A percentile compares a stretch with the other conserved stretches of the same genome.
phyloP scores from a whole-genome alignment of 78 protist genomes.

The Dictyostelium intermedium region DNA sequence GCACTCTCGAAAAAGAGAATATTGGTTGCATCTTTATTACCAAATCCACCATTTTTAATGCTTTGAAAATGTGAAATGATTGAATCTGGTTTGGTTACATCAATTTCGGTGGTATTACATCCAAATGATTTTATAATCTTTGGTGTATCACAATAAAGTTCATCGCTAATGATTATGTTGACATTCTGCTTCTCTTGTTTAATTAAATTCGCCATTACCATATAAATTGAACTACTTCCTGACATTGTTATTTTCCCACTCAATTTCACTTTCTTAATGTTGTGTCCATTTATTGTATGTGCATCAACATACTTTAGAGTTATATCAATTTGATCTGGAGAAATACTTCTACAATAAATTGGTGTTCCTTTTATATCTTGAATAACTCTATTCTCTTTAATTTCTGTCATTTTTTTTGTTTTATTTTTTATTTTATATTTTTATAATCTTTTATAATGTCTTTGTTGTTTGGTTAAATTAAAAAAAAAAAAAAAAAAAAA shows the following conservation, averaged over 20 bases:
- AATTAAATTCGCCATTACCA: not conserved
- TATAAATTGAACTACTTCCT: not conserved
- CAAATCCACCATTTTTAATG: not conserved
- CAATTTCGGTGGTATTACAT: not conserved
- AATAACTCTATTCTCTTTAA: not conserved
- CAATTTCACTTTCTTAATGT: not conserved
- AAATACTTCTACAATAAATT: not conserved
- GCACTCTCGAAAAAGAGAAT: not conserved
- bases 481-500: too few relatives aligned
- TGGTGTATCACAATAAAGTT: conserved; percentile 15
- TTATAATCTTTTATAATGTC: too few relatives aligned
- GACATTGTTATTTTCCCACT: not conserved
- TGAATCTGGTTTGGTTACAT: not conserved
- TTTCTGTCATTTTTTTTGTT: not conserved
- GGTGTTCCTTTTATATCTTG: not conserved
- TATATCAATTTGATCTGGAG: not conserved
- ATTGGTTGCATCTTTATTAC: not conserved
- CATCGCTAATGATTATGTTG: not conserved
- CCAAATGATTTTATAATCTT: not conserved
- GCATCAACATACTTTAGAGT: not conserved
- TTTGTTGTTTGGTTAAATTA: too few relatives aligned
- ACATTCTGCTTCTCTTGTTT: not conserved
- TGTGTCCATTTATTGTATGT: not conserved
- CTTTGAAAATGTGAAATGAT: not conserved
- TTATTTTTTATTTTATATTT: not conserved